Conservation (phyloP, 805 yeast species). For the Zygotorulaspora florentina region DNA sequence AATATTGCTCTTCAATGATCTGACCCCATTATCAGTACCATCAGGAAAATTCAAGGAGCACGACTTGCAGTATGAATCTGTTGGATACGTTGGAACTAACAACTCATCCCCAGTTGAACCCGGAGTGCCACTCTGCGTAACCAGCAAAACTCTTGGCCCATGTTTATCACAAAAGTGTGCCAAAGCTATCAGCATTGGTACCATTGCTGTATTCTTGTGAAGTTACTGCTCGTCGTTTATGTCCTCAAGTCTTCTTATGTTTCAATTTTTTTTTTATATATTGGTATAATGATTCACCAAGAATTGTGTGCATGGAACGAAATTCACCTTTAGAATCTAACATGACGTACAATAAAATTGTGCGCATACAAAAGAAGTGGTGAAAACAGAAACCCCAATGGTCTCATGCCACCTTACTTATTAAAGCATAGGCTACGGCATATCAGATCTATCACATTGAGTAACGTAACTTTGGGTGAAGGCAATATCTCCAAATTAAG, state of each 20-base stretch:
- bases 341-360: no score
- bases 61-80: constrained; percentile 53
- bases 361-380: background rate
- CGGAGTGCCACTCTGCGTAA: constrained; percentile 47
- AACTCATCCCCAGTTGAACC: constrained; percentile 24
- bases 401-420: constrained; percentile 16
- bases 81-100: constrained; percentile 40
- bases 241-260: no score
- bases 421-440: constrained; percentile 26
- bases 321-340: no score
- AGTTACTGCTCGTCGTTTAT: no score
- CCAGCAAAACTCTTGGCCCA: constrained; percentile 64
- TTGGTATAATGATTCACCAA: no score
- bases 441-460: constrained; percentile 22
- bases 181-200: constrained; percentile 36
- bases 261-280: no score
- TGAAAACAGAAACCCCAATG: constrained; percentile 2
- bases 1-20: constrained; percentile 35
- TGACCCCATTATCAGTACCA: constrained; percentile 14
- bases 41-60: constrained; percentile 55
- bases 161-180: constrained; percentile 79
- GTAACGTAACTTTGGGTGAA: constrained; percentile 16
- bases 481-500: background rate
- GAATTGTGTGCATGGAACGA: no score
- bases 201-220: constrained; percentile 7